Percentiles rank a stretch among this genome's conserved stretches.
phyloP scores from a whole-genome alignment of 2,329 filamentous ascomycete species.

The Sporothrix phasma region DNA sequence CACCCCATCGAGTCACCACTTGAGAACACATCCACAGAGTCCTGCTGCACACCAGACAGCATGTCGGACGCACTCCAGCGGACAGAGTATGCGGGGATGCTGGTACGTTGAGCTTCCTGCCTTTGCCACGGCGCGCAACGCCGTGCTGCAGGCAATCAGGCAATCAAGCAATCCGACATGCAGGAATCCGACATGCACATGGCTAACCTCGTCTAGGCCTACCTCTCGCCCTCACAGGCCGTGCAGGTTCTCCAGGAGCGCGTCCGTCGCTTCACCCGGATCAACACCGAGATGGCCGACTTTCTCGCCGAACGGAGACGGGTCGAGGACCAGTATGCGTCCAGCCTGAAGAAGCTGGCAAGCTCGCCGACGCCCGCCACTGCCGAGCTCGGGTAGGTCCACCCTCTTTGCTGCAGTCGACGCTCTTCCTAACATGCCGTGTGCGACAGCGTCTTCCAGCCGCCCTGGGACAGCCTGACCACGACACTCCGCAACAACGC shows the following conservation, averaged over 20 bases:
- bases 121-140: background rate
- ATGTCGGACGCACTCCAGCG: constrained; percentile 59
- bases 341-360: constrained; percentile 70
- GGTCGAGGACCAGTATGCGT: constrained; percentile 82
- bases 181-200: background rate
- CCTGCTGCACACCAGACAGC: background rate
- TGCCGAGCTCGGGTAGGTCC: constrained; percentile 70
- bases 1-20: background rate
- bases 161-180: too few species aligned
- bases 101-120: constrained; percentile 50
- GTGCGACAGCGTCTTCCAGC: constrained; percentile 65
- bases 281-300: constrained; percentile 88
- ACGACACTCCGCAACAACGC: constrained; percentile 71
- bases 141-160: background rate
- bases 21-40: too few species aligned
- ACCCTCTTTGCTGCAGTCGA: background rate
- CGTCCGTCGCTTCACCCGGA: constrained; percentile 71
- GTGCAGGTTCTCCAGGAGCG: constrained; percentile 76
- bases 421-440: background rate
- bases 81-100: constrained; percentile 86
- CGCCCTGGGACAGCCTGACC: constrained; percentile 82
- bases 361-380: constrained; percentile 64
- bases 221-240: constrained; percentile 72
- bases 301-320: constrained; percentile 94
- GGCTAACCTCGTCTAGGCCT: constrained; percentile 45